Base-by-base conservation (phyloP, 2,329 filamentous ascomycete genomes). In the Cladosporium sp. region DNA sequence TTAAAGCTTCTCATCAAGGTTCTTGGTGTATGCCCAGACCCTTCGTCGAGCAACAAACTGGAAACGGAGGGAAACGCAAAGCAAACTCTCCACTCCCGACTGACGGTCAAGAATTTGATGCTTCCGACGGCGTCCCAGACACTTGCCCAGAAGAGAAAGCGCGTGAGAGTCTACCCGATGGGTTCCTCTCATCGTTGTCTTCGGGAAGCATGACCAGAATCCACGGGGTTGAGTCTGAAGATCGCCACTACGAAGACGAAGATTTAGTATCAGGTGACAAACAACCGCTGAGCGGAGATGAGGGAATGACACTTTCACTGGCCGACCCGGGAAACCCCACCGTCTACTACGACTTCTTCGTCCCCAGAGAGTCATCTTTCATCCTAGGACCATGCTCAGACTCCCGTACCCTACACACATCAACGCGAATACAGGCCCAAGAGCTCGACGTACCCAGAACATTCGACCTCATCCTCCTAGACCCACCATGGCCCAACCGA, bases 401-500 rank as follows among this genome's bases (percentile, higher is more conserved):
- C 13, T 54, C 69, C 15, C 59, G 57, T 18, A 42, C 54, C 3
- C 72, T 76, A 41, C 68, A 69, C 52, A 52, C 57, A 1, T 61
- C 66, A n/a, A 61, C 74, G 22, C 60, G 65, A 19, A 46, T 58
- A 18, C 57, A 69, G 42, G 66, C 70, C 7, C 57, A 64, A n/a
- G 57, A 67, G 22, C 55, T 67, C 22, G 59, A 73, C 64, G 55
- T 76, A 76, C 55, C 66, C 63, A 54, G 71, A 16, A 59, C 64
- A 6, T 90, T 92, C 65, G 72, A 86, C 55, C 71, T 91, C 38
- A 73, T 91, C 32, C 65, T 90, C 7, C 70, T 91, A 16, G 87
- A 92, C 62, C 88, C 88, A 3, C 87, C 88, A 1, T 92, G 88
- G 87, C 86, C 87, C 0, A 92, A 89, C 62, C 78, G 83, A 39